phyloP scores from a whole-genome alignment of 805 yeast genomes.

The Lipomyces starkeyi region DNA sequence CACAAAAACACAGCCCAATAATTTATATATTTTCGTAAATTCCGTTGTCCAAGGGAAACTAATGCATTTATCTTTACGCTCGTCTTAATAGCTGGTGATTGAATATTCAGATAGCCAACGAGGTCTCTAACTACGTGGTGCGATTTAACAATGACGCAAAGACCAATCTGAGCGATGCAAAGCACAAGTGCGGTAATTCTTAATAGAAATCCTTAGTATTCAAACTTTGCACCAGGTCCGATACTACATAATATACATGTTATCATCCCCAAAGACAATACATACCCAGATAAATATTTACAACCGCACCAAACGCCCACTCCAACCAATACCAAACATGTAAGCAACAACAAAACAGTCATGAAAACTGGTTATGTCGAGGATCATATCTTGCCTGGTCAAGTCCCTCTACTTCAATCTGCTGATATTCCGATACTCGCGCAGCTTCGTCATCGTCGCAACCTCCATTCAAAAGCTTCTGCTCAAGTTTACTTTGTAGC shows the following conservation, averaged over 20 bases:
- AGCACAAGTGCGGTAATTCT: not conserved
- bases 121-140: too few relatives aligned
- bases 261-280: not conserved
- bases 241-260: not conserved
- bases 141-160: too few relatives aligned
- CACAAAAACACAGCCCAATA: too few relatives aligned
- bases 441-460: not conserved
- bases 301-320: not conserved
- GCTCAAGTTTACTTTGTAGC: slow-evolving; percentile 6
- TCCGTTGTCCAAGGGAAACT: too few relatives aligned
- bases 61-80: too few relatives aligned
- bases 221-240: not conserved
- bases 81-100: too few relatives aligned
- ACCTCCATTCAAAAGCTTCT: slow-evolving; percentile 1
- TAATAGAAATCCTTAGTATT: not conserved
- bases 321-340: not conserved
- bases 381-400: not conserved
- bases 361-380: not conserved
- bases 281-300: not conserved
- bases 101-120: too few relatives aligned
- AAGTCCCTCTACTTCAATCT: not conserved
- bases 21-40: too few relatives aligned
- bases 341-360: not conserved
- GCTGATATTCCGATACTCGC: not conserved
- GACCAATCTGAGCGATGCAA: too few relatives aligned